phyloP scores from a whole-genome alignment of 495 filamentous ascomycete genomes.

The Penicillium flavigenum region DNA sequence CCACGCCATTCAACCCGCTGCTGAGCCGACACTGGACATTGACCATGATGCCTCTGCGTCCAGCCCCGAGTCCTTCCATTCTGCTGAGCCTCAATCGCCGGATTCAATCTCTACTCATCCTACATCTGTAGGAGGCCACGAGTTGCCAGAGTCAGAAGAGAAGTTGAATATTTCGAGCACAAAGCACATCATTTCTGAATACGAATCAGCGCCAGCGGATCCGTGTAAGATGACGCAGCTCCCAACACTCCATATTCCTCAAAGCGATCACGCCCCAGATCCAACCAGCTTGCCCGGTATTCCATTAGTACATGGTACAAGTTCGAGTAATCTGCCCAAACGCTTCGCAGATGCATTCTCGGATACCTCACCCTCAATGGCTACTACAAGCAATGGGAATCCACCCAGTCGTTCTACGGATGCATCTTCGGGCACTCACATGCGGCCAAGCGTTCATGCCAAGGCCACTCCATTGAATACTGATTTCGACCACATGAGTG shows the following conservation, averaged over 20 bases:
- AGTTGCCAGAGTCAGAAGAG: slow-evolving; percentile 15
- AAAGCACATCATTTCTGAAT: background rate
- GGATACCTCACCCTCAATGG: slow-evolving; percentile 1
- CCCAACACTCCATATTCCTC: background rate
- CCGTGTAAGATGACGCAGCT: background rate
- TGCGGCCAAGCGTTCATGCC: background rate
- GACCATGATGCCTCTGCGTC: slow-evolving; percentile 47
- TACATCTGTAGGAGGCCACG: slow-evolving; percentile 31
- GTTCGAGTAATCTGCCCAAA: background rate
- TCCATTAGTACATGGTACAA: background rate
- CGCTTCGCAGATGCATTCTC: background rate
- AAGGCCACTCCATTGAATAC: slow-evolving; percentile 31
- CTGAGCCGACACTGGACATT: slow-evolving; percentile 24
- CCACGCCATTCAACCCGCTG: background rate
- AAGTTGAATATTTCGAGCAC: slow-evolving; percentile 2
- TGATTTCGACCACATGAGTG: slow-evolving; percentile 47
- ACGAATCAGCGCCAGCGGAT: background rate
- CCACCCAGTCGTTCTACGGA: slow-evolving; percentile 6
- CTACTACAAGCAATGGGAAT: background rate
- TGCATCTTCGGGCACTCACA: slow-evolving; percentile 4
- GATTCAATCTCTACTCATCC: slow-evolving; percentile 27
- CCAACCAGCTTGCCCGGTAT: background rate
- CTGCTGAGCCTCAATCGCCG: slow-evolving; percentile 42
- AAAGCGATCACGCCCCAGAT: background rate
- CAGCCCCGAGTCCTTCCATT: slow-evolving; percentile 61